Conservation (phyloP, 306 rosid genomes). For the Luffa acutangula region DNA sequence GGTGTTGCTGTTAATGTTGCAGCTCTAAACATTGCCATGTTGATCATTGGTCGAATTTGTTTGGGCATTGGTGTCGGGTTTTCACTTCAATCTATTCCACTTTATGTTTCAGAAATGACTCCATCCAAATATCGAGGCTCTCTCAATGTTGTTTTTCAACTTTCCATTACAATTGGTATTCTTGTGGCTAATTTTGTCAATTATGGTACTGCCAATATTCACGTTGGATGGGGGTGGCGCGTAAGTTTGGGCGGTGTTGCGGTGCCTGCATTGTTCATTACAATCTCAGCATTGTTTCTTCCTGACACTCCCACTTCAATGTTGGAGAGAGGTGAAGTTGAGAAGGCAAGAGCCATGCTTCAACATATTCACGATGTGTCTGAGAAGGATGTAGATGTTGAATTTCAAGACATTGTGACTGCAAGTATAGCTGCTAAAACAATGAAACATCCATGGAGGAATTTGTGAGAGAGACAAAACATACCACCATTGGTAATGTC, state of each 20-base stretch:
- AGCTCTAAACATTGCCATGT: constrained; percentile 50
- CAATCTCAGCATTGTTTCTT: constrained; percentile 38
- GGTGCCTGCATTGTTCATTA: constrained; percentile 46
- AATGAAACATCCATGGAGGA: too few species aligned
- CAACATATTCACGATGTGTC: neutral
- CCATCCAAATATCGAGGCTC: constrained; percentile 75
- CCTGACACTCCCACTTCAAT: constrained; percentile 53
- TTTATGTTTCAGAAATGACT: constrained; percentile 68
- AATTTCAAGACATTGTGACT: neutral
- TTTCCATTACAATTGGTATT: constrained; percentile 50
- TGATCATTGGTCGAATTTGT: constrained; percentile 59
- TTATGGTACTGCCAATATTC: constrained; percentile 30
- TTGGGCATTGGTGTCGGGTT: constrained; percentile 48
- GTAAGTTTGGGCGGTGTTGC: constrained; percentile 58
- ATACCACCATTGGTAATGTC: too few species aligned
- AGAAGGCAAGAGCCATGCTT: constrained; percentile 37
- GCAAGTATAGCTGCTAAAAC: too few species aligned
- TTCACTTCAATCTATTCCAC: constrained; percentile 61
- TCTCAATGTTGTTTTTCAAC: constrained; percentile 58
- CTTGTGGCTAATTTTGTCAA: constrained; percentile 43
- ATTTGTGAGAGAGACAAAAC: too few species aligned
- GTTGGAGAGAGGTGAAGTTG: constrained; percentile 41
- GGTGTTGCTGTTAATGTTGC: constrained; percentile 60
- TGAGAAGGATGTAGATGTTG: neutral
- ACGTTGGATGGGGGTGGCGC: constrained; percentile 59